phyloP scores from a whole-genome alignment of 192 early-diverging fungal species.

The Backusella mclennaniae region DNA sequence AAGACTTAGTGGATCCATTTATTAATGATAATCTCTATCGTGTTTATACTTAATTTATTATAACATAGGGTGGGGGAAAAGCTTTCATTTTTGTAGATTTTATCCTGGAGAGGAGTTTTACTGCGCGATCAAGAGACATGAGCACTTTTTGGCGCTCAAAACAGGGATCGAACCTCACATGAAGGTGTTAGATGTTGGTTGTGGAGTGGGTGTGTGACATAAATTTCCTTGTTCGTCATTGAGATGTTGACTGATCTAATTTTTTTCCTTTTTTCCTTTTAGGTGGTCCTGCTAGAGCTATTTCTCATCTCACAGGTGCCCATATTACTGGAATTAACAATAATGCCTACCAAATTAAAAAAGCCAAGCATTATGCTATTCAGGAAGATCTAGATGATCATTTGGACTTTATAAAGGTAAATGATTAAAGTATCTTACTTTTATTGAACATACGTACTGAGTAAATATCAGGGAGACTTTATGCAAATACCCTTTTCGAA shows the following conservation, averaged over 20 bases:
- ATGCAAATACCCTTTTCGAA: slow-evolving; percentile 85
- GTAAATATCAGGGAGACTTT: slow-evolving; percentile 69
- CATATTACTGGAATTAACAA: slow-evolving; percentile 91
- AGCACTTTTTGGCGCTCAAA: slow-evolving; percentile 80
- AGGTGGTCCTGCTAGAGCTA: slow-evolving; percentile 92
- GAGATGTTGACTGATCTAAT: neutral
- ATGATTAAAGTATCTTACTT: too few species aligned
- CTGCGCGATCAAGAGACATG: slow-evolving; percentile 85
- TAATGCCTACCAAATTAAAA: slow-evolving; percentile 90
- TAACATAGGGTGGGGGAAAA: slow-evolving; percentile 76
- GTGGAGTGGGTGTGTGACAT: slow-evolving; percentile 75
- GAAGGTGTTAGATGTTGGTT: slow-evolving; percentile 87
- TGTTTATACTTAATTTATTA: neutral
- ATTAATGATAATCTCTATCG: neutral
- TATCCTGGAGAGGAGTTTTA: slow-evolving; percentile 73
- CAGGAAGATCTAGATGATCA: slow-evolving; percentile 57
- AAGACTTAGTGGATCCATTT: neutral
- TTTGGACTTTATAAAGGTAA: slow-evolving; percentile 49
- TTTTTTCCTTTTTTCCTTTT: neutral
- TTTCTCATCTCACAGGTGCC: slow-evolving; percentile 82
- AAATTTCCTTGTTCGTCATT: neutral
- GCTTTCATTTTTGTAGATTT: slow-evolving; percentile 90
- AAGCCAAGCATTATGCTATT: slow-evolving; percentile 69
- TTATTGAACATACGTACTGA: neutral
- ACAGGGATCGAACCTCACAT: slow-evolving; percentile 64